Evolutionary conservation across 257 asterid species (phyloP), one percentile per base, ranked within the genome.

Genomic region (Fraxinus pennsylvanica): DNA sequence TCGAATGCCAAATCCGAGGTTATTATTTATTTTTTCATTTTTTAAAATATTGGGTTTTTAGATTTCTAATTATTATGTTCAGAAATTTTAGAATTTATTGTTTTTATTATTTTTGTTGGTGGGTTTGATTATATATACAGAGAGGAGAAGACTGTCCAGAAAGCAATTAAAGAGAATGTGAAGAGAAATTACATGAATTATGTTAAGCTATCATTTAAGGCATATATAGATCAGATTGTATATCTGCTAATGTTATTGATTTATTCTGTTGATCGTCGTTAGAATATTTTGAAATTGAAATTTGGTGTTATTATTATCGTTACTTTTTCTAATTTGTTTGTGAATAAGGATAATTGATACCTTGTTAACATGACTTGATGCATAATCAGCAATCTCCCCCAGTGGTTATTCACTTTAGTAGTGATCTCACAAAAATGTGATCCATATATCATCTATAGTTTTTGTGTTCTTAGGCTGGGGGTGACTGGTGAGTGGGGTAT

Each of bases 1-100:
- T 95, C 84, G 98, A 95, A 81, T 98, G 99, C 74, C 97, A 94
- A 86, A 90, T 92, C 75, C 90, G 97, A 90, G 97, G 99, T 94
- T 14, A 14, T 30, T 7, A 21, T 73, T 54, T 72, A 1, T 47
- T 4, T 47, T 65, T 22, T 30, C 68, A 21, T 29, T 72, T 41
- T 3, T 57, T 57, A 19, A 36, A 63, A 12, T 52, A 3, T 10
- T 72, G 36, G 3, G 45, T 12, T 70, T 21, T 78, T 76, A 14
- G 25, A 52, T 12, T 52, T 52, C 61, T 19, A 27, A 17, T 54
- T 19, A 54, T 54, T 54, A 54, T 19, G 4, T 1, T n/a, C 8
- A 9, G 65, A 54, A 54, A 54, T 5, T 54, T 52, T 7, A 21
- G 59, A 21, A 41, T n/a, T 38, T 0, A 19, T 43, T 29, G 39